Base-by-base conservation (phyloP, 176 grass and related monocot genomes). In the Hordeum vulgare region DNA sequence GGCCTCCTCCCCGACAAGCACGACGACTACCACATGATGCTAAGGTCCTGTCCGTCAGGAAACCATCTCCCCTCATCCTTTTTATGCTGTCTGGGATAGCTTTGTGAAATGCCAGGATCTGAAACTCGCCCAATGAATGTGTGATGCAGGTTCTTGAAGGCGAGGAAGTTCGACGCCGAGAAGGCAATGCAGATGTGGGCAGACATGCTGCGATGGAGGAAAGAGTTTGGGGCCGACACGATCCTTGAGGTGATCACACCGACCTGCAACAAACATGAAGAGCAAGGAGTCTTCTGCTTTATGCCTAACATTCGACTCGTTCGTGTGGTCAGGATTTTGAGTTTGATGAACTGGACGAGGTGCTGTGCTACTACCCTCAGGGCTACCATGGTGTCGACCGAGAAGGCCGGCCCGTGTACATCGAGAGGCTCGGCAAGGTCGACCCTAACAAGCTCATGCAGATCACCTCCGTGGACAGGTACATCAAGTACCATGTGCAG, bases 401-500 rank as follows among this genome's bases (percentile, higher is more conserved):
- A 14, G 89, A 94, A 65, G 97, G 97, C 56, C 71, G 91, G 7
- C 97, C 97, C 0, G 91, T 99, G 33, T 99, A 99, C 75, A 99
- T 99, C 4, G 97, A 99, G 89, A 92, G 89, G 79, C 97, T 99
- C 2, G 93, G 97, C 15, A 96, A 90, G 86, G 97, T 96, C 75
- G 97, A 99, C 75, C 91, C 93, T 1, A 90, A 85, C 77, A 99
- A 96, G 80, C 89, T 99, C 21, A 91, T 92, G 86, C 88, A 92
- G 42, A 91, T 93, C 64, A 99, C 97, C 42, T 88, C 93, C 3
- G 86, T 92, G 20, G 97, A 96, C 71, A 84, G 97, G 47, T 99
- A 96, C 91, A 94, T 99, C 85, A 99, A 94, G 80, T 99, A 99
- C 73, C 97, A 99, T 85, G 93, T 99, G 12, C 97, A 99, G 61